A percentile compares a stretch with the other conserved stretches of the same genome.
These are phyloP conservation scores for Fraxinus albicans DNA, from an alignment of 305 asterid species.

Conservation along the genomic window DNA sequence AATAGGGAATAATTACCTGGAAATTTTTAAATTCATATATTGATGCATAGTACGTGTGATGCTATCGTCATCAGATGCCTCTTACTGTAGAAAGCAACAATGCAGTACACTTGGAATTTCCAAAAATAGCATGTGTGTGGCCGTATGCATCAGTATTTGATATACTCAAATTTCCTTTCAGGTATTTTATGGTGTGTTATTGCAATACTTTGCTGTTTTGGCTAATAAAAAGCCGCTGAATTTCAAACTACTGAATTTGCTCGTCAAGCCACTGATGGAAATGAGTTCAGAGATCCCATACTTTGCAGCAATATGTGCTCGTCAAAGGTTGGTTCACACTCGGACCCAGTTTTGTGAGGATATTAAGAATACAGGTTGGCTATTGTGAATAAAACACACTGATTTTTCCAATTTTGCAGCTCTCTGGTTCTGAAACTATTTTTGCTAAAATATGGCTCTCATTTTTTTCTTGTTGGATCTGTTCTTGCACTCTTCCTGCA, in stretches of 20 bases:
- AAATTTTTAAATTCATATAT: not conserved
- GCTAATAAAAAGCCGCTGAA: conserved; percentile 73
- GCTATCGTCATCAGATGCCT: not conserved
- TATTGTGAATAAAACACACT: conserved; percentile 1
- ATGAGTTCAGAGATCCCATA: conserved; percentile 87
- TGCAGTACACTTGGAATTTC: not conserved
- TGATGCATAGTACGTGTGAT: not conserved
- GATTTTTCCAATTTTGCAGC: not conserved
- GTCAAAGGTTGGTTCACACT: conserved; percentile 66
- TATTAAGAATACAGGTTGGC: conserved; percentile 63
- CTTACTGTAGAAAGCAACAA: not conserved
- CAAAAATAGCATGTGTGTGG: not conserved
- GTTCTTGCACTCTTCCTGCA: conserved; percentile 15
- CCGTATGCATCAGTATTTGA: not conserved
- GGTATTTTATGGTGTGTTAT: conserved; percentile 83
- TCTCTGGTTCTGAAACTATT: not conserved
- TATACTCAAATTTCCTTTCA: conserved; percentile 9
- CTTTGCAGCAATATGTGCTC: conserved; percentile 97
- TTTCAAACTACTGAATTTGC: conserved; percentile 64
- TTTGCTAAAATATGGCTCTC: not conserved
- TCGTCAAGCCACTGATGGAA: conserved; percentile 87
- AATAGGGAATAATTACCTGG: not conserved
- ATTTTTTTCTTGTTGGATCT: conserved; percentile 5
- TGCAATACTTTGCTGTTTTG: conserved; percentile 91
- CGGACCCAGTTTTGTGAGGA: conserved; percentile 70